phyloP scores from a whole-genome alignment of 495 filamentous ascomycete genomes.

The Penicillium nucicola region DNA sequence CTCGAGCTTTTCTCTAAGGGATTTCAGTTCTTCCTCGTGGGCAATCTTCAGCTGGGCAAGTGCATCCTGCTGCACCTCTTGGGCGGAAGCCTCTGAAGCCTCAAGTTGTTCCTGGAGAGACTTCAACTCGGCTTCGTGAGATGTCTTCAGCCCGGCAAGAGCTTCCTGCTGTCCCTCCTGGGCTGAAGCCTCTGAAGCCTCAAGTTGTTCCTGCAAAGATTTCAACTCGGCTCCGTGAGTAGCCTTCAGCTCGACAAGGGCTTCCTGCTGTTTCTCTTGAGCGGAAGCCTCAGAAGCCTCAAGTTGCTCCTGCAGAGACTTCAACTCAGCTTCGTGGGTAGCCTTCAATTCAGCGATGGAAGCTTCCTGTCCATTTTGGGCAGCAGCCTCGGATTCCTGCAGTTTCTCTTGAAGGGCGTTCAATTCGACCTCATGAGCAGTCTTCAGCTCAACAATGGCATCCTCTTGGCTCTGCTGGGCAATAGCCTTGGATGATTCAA shows the following conservation, averaged over 20 bases:
- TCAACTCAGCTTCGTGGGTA: slow-evolving; percentile 34
- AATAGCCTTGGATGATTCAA: slow-evolving; percentile 35
- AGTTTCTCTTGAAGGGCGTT: slow-evolving; percentile 33
- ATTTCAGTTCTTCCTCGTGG: slow-evolving; percentile 34
- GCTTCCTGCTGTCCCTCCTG: slow-evolving; percentile 27
- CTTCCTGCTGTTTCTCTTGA: slow-evolving; percentile 28
- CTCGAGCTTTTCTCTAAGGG: slow-evolving; percentile 32
- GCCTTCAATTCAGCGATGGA: slow-evolving; percentile 35
- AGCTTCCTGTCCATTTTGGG: slow-evolving; percentile 29
- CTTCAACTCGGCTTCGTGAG: slow-evolving; percentile 35
- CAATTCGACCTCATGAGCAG: slow-evolving; percentile 34
- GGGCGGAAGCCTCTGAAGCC: slow-evolving; percentile 25
- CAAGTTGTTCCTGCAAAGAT: slow-evolving; percentile 30
- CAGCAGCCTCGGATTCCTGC: slow-evolving; percentile 21
- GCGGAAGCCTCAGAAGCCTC: slow-evolving; percentile 34
- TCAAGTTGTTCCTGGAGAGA: slow-evolving; percentile 30
- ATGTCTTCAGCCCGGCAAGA: slow-evolving; percentile 34
- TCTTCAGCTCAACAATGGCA: slow-evolving; percentile 35
- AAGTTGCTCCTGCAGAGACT: slow-evolving; percentile 32
- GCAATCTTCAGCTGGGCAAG: slow-evolving; percentile 35
- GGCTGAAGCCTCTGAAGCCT: slow-evolving; percentile 27
- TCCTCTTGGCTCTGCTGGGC: slow-evolving; percentile 28
- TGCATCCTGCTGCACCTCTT: slow-evolving; percentile 31
- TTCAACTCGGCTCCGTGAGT: slow-evolving; percentile 36
- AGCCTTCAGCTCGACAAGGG: slow-evolving; percentile 34